Percentiles rank a stretch among this genome's conserved stretches.
phyloP scores from a whole-genome alignment of 495 filamentous ascomycete genomes.

The Staphylotrichum tortipilum region DNA sequence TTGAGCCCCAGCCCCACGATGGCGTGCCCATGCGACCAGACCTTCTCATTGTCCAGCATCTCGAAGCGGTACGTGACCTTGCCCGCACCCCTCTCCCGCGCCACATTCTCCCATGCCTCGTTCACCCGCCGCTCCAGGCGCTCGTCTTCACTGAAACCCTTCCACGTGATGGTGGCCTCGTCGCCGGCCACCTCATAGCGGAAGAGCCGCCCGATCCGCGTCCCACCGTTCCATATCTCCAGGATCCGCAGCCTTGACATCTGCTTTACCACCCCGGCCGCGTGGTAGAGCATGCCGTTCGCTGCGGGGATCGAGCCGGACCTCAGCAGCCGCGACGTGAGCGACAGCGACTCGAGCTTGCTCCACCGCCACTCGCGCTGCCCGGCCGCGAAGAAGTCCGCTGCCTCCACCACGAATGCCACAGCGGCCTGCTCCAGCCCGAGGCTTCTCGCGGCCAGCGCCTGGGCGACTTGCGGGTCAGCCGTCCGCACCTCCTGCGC shows the following conservation, averaged over 20 bases:
- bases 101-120: neutral
- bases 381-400: neutral
- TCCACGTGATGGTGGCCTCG: neutral
- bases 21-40: neutral
- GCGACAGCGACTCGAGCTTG: neutral
- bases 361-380: neutral
- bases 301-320: no score
- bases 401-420: neutral
- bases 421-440: neutral
- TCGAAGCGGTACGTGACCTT: neutral
- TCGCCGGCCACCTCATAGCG: neutral
- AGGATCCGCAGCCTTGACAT: neutral
- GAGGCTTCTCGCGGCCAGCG: neutral
- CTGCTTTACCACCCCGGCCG: neutral
- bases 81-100: neutral
- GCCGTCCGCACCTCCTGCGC: neutral
- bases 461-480: neutral
- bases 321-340: neutral
- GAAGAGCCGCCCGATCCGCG: neutral
- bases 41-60: neutral
- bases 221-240: neutral
- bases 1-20: neutral
- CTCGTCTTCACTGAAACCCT: neutral
- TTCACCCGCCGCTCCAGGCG: neutral
- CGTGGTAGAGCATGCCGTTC: neutral